A percentile compares a stretch with the other conserved stretches of the same genome.
These are phyloP conservation scores for Pleurotus cornucopiae DNA, from an alignment of 768 basidiomycete species.

Conservation along the genomic window DNA sequence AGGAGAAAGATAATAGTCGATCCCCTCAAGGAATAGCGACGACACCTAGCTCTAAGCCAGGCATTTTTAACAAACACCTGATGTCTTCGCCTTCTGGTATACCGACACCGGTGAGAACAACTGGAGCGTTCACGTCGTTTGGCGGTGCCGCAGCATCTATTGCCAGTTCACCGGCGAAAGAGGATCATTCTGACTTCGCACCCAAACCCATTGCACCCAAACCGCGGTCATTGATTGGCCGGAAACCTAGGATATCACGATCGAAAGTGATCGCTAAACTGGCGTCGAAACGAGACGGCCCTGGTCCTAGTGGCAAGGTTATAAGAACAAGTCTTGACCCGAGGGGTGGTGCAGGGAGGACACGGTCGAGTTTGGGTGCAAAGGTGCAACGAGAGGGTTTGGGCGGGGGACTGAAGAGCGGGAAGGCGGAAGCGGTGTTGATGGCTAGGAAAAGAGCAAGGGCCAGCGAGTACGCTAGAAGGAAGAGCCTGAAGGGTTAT, in stretches of 20 bases:
- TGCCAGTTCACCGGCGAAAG: background rate
- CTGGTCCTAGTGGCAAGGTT: slow-evolving; percentile 19
- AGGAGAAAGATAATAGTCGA: background rate
- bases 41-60: slow-evolving; percentile 21
- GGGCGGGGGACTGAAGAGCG: slow-evolving; percentile 18
- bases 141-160: slow-evolving; percentile 1
- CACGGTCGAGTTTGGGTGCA: slow-evolving; percentile 51
- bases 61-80: slow-evolving; percentile 54
- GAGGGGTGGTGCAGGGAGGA: slow-evolving; percentile 19
- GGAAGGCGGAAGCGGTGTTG: slow-evolving; percentile 32
- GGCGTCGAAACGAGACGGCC: slow-evolving; percentile 64
- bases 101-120: slow-evolving; percentile 26
- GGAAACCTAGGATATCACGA: slow-evolving; percentile 76
- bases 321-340: slow-evolving; percentile 21
- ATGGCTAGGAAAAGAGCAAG: slow-evolving; percentile 71
- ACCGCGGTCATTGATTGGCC: slow-evolving; percentile 34
- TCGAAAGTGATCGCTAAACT: slow-evolving; percentile 76
- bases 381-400: slow-evolving; percentile 29
- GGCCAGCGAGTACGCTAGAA: slow-evolving; percentile 70
- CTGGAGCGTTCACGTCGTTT: slow-evolving; percentile 16
- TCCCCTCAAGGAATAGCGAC: slow-evolving; percentile 9
- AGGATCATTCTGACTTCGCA: background rate
- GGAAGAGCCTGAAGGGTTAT: slow-evolving; percentile 35
- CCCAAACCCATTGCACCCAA: slow-evolving; percentile 10
- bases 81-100: slow-evolving; percentile 28